These are phyloP conservation scores for Trichoderma guizhouense DNA, from an alignment of 2,329 filamentous ascomycete genomes.

Conservation along the genomic window DNA sequence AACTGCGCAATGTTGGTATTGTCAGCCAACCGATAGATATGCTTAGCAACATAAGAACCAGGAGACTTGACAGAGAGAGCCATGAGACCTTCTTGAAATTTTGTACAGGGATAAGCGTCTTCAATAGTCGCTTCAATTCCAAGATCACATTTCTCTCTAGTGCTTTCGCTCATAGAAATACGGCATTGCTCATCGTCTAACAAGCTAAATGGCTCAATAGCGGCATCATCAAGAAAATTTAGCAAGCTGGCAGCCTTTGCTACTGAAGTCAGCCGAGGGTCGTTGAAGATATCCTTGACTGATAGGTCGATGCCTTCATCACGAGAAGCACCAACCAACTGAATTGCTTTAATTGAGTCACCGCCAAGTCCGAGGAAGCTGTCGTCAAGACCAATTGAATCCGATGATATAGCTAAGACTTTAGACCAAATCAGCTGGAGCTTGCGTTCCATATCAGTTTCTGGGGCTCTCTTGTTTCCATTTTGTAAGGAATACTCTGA, in stretches of 20 bases:
- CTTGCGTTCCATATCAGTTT: constrained; percentile 11
- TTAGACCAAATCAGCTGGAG: constrained; percentile 14
- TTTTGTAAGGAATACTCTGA: not conserved
- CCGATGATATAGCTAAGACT: not conserved
- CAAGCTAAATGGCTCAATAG: constrained; percentile 12
- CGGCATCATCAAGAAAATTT: not conserved
- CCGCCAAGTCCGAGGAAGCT: constrained; percentile 30
- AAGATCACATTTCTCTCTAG: not conserved
- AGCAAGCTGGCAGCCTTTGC: not conserved
- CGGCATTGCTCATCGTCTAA: constrained; percentile 22
- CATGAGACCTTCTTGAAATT: constrained; percentile 38
- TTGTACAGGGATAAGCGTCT: constrained; percentile 34
- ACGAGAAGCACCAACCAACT: constrained; percentile 18
- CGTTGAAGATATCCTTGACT: constrained; percentile 22
- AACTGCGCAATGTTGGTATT: constrained; percentile 25
- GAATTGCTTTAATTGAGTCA: constrained; percentile 28
- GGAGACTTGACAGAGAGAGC: constrained; percentile 29
- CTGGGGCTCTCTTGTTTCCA: not conserved
- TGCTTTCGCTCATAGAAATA: not conserved
- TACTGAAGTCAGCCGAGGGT: constrained; percentile 18
- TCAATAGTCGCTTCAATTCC: constrained; percentile 8
- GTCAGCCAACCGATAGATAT: constrained; percentile 31
- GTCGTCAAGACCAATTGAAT: constrained; percentile 29
- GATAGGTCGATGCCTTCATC: constrained; percentile 13
- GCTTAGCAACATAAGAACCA: constrained; percentile 22